A percentile compares a stretch with the other conserved stretches of the same genome.
phyloP scores from a whole-genome alignment of 371 early-diverging fungal species.

The Saksenaea vasiformis region DNA sequence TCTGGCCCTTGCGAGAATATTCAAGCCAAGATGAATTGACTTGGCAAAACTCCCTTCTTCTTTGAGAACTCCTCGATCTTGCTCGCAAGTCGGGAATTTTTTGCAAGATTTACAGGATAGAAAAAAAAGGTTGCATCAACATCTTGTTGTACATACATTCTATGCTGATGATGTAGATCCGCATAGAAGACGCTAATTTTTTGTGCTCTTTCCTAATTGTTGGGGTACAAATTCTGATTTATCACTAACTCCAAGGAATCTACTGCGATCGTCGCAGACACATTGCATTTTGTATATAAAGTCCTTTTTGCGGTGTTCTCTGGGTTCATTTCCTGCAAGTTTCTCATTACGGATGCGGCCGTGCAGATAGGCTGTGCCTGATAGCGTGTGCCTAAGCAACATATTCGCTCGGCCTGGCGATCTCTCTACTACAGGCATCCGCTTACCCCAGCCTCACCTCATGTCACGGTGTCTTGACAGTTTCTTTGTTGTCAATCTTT shows the following conservation, averaged over 20 bases:
- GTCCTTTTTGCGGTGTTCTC: conserved; percentile 40
- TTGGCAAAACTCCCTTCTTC: conserved; percentile 33
- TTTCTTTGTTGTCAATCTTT: conserved; percentile 16
- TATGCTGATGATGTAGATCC: conserved; percentile 60
- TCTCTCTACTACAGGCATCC: neutral
- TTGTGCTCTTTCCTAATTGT: conserved; percentile 42
- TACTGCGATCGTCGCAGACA: too few relatives aligned
- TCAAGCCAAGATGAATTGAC: conserved; percentile 59
- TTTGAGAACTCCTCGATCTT: conserved; percentile 40
- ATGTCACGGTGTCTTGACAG: conserved; percentile 30
- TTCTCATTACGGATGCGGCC: conserved; percentile 40
- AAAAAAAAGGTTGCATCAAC: too few relatives aligned
- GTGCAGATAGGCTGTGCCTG: conserved; percentile 18
- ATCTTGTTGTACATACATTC: too few relatives aligned
- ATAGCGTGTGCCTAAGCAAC: conserved; percentile 4
- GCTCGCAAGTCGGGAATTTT: conserved; percentile 56
- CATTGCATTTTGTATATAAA: conserved; percentile 36
- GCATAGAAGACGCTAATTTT: conserved; percentile 52
- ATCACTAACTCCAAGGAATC: conserved; percentile 37
- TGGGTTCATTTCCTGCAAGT: conserved; percentile 37
- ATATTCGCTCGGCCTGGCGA: too few relatives aligned
- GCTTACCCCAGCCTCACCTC: conserved; percentile 29
- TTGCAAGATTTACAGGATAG: conserved; percentile 41
- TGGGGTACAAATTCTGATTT: conserved; percentile 48
- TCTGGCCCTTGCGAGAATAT: conserved; percentile 42